Evolutionary conservation across 1,284 basidiomycete genomes (phyloP), one percentile per base, ranked within the genome.

Genomic region (Apiotrichum sp.): DNA sequence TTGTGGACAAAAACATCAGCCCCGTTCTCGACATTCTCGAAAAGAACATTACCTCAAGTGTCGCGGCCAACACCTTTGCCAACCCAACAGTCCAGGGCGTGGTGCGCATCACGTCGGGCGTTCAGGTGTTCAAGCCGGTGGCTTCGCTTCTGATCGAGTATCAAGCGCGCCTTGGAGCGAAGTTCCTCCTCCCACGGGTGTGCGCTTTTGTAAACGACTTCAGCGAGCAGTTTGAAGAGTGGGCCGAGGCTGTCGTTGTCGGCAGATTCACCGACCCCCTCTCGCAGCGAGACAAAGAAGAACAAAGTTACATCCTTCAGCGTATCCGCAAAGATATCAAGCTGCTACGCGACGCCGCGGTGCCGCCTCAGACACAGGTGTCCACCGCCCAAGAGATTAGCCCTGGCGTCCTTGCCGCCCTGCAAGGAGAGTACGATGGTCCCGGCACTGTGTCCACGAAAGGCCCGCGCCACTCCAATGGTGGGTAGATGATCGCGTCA

Each of bases 111-210:
- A 42, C 73, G 11, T 58, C 77, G 10, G 80, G 81, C 9, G 61
- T 65, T 4, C 77, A 78, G 51, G 67, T 84, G 0, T 78, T 86
- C 48, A 76, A 76, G 11, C 78, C 81, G 0, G 63, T 86, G 3
- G 69, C 79, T 4, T 76, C 72, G 0, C 72, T 84, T 3, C 65
- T 85, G 44, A 78, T 78, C 31, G 81, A 85, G 84, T 86, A 62
- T 44, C 81, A 68, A 5, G 4, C 4, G 8, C 35, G 6, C 14
- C 5, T 9, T 2, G 10, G 10, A 4, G 44, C 3, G 9, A 6
- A 33, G 9, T 3, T 13, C 45, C 9, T 38, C 36, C 8, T 38
- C 36, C 36, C 9, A 2, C 36, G 13, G 36, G 36, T 38, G 36
- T 13, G 9, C 3, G 13, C 55, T 29, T 48, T 46, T 10, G n/a